Percentiles rank a stretch among this genome's conserved stretches.
Conservation (phyloP, 2,329 filamentous ascomycete species). For the Anthostomella pinea region DNA sequence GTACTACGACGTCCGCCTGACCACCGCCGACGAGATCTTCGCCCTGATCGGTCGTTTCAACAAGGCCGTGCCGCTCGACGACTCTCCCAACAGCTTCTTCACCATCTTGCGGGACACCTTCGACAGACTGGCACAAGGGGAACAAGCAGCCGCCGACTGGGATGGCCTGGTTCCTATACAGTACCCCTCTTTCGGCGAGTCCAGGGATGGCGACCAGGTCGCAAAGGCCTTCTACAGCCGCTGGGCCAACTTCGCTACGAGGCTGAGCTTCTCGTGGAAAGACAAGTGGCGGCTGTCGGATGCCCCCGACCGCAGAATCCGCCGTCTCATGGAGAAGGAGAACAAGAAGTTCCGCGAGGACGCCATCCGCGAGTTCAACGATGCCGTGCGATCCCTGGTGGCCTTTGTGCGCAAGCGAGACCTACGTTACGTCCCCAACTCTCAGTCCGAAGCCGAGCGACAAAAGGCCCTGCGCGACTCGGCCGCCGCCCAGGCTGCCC, state of each 20-base stretch:
- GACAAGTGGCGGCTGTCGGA: constrained; percentile 81
- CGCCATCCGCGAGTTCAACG: constrained; percentile 84
- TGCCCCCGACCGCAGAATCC: constrained; percentile 78
- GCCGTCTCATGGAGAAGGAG: constrained; percentile 91
- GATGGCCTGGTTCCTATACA: constrained; percentile 57
- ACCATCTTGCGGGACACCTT: constrained; percentile 76
- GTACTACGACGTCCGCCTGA: constrained; percentile 68
- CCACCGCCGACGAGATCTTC: constrained; percentile 76
- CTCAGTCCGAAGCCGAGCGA: constrained; percentile 74
- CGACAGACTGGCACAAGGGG: constrained; percentile 74
- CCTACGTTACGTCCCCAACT: constrained; percentile 75
- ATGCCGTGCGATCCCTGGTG: constrained; percentile 82
- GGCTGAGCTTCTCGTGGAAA: constrained; percentile 85
- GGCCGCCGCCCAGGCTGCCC: constrained; percentile 78
- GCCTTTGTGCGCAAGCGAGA: constrained; percentile 89
- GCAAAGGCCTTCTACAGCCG: constrained; percentile 77
- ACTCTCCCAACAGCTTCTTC: constrained; percentile 81
- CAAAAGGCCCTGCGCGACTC: constrained; percentile 75
- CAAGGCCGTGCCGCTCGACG: constrained; percentile 72
- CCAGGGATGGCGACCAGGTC: constrained; percentile 67
- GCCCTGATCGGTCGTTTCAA: constrained; percentile 78
- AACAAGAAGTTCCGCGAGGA: constrained; percentile 83
- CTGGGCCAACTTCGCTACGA: constrained; percentile 81
- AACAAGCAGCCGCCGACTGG: constrained; percentile 70
- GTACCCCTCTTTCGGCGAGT: constrained; percentile 81